Evolutionary conservation across 495 filamentous ascomycete genomes (phyloP).

Genomic region (Tetracladium marchalianum): DNA sequence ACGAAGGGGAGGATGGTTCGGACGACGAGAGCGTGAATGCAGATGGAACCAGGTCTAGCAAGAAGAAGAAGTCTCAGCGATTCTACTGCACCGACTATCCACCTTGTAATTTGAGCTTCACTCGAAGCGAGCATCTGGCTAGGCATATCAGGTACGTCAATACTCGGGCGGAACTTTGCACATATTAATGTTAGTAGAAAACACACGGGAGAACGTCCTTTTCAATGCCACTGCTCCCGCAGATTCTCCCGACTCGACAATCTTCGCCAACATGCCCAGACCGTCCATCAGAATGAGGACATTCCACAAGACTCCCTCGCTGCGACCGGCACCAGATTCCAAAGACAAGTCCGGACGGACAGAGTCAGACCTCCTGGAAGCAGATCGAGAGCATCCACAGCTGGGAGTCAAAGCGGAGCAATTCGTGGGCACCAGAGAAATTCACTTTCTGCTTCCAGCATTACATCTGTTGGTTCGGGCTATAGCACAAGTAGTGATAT

Average conservation of each 20-base stretch:
- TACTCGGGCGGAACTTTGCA: neutral
- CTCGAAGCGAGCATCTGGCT: conserved; percentile 89
- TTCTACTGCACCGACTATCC: conserved; percentile 98
- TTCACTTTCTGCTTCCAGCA: conserved; percentile 72
- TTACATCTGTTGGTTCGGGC: conserved; percentile 64
- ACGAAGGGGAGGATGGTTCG: conserved; percentile 56
- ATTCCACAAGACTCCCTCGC: conserved; percentile 90
- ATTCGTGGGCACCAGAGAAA: conserved; percentile 73
- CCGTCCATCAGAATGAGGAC: conserved; percentile 95
- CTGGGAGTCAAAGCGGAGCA: conserved; percentile 48
- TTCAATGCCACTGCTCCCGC: conserved; percentile 91
- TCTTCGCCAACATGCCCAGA: conserved; percentile 92
- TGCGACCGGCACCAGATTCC: conserved; percentile 86
- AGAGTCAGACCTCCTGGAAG: conserved; percentile 58
- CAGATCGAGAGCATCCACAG: conserved; percentile 66
- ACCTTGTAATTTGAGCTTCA: conserved; percentile 90
- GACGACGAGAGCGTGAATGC: conserved; percentile 65
- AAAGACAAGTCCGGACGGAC: conserved; percentile 81
- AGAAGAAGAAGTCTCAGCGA: conserved; percentile 94
- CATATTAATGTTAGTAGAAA: conserved; percentile 49
- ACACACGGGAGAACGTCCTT: conserved; percentile 95
- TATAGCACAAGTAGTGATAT: conserved; percentile 50
- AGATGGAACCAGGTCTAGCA: conserved; percentile 44
- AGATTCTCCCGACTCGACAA: conserved; percentile 97
- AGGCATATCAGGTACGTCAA: conserved; percentile 72